Percentiles rank a stretch among this genome's conserved stretches.
These are phyloP conservation scores for Trichoderma gamsii DNA, from an alignment of 495 filamentous ascomycete genomes.

Conservation along the genomic window DNA sequence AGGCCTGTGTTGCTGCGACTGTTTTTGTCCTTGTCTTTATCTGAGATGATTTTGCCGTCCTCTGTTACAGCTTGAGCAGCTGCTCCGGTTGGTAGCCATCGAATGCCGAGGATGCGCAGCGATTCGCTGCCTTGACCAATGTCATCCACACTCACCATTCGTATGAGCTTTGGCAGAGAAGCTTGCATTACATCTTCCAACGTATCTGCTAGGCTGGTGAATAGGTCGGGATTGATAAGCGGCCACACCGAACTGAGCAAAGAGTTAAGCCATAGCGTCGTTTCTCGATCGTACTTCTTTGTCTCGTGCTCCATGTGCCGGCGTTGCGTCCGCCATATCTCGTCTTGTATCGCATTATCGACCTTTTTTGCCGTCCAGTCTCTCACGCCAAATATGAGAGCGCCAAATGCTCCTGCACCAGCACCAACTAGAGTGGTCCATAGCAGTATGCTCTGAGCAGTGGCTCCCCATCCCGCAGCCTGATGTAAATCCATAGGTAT, in stretches of 20 bases:
- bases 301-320: conserved; percentile 31
- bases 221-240: conserved; percentile 64
- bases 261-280: conserved; percentile 60
- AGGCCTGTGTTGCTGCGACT: conserved; percentile 34
- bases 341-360: conserved; percentile 51
- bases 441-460: not conserved
- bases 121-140: conserved; percentile 63
- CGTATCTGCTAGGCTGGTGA: conserved; percentile 56
- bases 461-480: not conserved
- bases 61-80: conserved; percentile 51
- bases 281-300: conserved; percentile 42
- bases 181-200: conserved; percentile 71
- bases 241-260: conserved; percentile 60
- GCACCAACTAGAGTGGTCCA: conserved; percentile 25
- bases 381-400: conserved; percentile 38
- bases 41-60: conserved; percentile 42
- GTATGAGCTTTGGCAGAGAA: conserved; percentile 53
- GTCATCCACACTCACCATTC: conserved; percentile 65
- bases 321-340: conserved; percentile 52
- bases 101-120: conserved; percentile 55
- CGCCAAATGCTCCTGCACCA: conserved; percentile 23
- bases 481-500: not conserved
- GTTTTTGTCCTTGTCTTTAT: conserved; percentile 23
- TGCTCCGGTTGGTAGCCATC: conserved; percentile 61
- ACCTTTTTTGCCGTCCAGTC: conserved; percentile 50